Evolutionary conservation across 73 alveolate species (phyloP).

Genomic region (Paraurostyla sp.): DNA sequence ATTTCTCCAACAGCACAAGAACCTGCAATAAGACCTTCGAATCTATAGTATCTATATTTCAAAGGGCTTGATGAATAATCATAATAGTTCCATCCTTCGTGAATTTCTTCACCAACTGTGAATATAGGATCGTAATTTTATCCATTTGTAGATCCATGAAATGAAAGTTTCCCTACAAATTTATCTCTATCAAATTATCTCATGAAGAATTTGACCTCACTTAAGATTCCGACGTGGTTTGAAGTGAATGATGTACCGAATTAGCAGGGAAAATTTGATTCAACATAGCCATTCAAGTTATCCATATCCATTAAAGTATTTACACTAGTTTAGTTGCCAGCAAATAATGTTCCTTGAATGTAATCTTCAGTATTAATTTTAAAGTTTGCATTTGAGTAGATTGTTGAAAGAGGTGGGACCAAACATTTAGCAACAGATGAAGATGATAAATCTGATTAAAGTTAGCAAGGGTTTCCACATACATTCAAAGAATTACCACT

Average conservation of each 20-base stretch:
- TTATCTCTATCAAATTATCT: background rate
- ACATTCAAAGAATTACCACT: background rate
- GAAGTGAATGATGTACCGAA: background rate
- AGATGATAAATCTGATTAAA: background rate
- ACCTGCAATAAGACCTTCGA: background rate
- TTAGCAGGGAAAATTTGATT: background rate
- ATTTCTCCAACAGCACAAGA: constrained; percentile 55
- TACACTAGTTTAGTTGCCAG: too few species aligned
- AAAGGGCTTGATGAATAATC: background rate
- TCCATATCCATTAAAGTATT: constrained; percentile 34
- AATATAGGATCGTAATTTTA: background rate
- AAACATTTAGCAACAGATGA: background rate
- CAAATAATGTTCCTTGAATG: background rate
- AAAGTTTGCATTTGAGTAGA: constrained; percentile 7
- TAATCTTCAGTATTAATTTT: too few species aligned
- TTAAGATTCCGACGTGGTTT: constrained; percentile 29
- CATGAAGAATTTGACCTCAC: constrained; percentile 54
- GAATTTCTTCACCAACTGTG: constrained; percentile 41
- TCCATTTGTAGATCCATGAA: constrained; percentile 37
- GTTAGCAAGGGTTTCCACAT: background rate
- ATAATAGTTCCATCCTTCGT: constrained; percentile 65
- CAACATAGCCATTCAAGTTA: background rate
- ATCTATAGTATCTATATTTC: constrained; percentile 32
- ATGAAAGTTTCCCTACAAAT: background rate
- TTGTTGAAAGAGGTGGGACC: constrained; percentile 22